A percentile compares a stretch with the other conserved stretches of the same genome.
phyloP scores from a whole-genome alignment of 805 yeast species.

The Metschnikowia corniflorae region DNA sequence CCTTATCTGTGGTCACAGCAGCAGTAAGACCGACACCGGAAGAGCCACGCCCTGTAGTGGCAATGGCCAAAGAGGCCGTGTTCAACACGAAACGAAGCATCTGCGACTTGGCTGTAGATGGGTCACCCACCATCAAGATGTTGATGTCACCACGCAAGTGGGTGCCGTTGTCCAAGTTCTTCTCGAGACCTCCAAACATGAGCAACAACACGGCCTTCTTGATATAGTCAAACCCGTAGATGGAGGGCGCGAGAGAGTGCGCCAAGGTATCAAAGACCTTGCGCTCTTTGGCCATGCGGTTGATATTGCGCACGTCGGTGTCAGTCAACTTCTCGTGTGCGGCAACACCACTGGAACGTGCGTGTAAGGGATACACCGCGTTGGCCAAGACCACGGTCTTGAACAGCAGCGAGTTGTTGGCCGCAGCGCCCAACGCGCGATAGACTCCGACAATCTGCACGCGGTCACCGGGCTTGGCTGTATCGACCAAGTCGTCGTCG shows the following conservation, averaged over 20 bases:
- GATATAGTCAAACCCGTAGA: conserved; percentile 88
- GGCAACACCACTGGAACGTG: conserved; percentile 82
- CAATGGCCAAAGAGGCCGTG: conserved; percentile 93
- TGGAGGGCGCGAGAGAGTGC: conserved; percentile 90
- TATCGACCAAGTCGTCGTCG: conserved; percentile 92
- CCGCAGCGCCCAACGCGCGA: conserved; percentile 80
- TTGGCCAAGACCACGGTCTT: conserved; percentile 82
- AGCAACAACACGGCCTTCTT: conserved; percentile 87
- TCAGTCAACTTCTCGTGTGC: conserved; percentile 68
- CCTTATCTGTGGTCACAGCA: conserved; percentile 93
- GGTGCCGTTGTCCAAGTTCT: conserved; percentile 89
- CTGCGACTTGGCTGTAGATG: conserved; percentile 97
- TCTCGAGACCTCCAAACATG: conserved; percentile 92
- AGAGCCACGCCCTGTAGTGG: conserved; percentile 99
- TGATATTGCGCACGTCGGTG: conserved; percentile 81
- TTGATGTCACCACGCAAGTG: conserved; percentile 98
- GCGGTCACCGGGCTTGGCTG: conserved; percentile 93
- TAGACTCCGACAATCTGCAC: conserved; percentile 92
- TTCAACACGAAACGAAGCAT: conserved; percentile 89
- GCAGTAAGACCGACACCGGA: conserved; percentile 99
- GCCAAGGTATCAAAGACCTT: conserved; percentile 76
- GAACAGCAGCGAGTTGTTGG: conserved; percentile 61
- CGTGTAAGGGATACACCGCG: conserved; percentile 83
- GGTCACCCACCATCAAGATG: conserved; percentile 96
- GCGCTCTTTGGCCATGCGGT: conserved; percentile 64